These are phyloP conservation scores for Auxenochlorella pyrenoidosa DNA, from an alignment of 139 green algal genomes.

Conservation along the genomic window DNA sequence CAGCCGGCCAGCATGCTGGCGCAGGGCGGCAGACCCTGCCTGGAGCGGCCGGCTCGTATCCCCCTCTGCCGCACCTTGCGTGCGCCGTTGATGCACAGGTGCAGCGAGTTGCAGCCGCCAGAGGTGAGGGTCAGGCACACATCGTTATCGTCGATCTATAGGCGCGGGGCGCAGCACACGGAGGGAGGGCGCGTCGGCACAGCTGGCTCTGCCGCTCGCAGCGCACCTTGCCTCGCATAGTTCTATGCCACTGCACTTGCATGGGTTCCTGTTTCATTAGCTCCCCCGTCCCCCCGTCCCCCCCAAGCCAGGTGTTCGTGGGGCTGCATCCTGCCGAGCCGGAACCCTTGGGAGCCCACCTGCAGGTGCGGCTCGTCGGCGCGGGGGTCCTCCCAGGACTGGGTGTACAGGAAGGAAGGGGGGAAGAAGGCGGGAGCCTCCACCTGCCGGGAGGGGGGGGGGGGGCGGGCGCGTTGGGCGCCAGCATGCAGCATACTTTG, in stretches of 20 bases:
- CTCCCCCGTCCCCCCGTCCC: no score
- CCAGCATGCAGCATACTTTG: no score
- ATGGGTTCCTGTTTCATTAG: no score
- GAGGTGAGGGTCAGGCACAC: conserved; percentile 95
- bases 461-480: neutral
- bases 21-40: neutral
- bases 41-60: neutral
- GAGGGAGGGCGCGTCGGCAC: no score
- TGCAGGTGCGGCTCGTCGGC: conserved; percentile 40
- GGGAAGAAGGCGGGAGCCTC: conserved; percentile 92
- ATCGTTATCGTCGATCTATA: conserved; percentile 91
- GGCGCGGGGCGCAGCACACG: neutral
- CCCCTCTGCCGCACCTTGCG: conserved; percentile 60
- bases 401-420: conserved; percentile 98
- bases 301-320: no score
- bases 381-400: conserved; percentile 97
- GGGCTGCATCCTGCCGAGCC: no score
- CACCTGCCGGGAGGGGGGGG: conserved; percentile 36
- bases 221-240: no score
- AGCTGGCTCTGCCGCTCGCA: no score
- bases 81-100: conserved; percentile 88
- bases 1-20: neutral
- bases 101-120: conserved; percentile 98
- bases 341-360: conserved; percentile 26
- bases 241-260: no score